Conservation (phyloP, 2,329 filamentous ascomycete species). For the Proliferodiscus dingleyae region DNA sequence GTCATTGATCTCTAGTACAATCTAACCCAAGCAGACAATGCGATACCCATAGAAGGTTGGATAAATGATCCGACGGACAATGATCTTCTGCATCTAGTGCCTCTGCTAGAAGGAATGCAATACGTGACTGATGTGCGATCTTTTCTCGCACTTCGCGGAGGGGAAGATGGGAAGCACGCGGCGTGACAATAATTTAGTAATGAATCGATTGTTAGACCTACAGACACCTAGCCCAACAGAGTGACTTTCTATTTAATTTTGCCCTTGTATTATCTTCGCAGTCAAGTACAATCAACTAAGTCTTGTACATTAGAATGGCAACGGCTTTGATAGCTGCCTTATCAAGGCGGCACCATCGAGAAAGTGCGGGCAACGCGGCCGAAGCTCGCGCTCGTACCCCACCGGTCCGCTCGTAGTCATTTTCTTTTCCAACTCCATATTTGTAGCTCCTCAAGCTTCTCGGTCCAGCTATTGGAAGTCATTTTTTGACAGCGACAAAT, state of each 20-base stretch:
- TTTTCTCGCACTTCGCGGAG: slow-evolving; percentile 79
- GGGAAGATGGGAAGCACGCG: slow-evolving; percentile 61
- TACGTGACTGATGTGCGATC: slow-evolving; percentile 95
- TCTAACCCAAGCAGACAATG: slow-evolving; percentile 79
- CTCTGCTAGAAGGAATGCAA: slow-evolving; percentile 87
- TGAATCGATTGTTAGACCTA: background rate
- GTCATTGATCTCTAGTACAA: too few relatives aligned
- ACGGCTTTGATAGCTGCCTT: too few relatives aligned
- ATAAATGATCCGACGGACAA: slow-evolving; percentile 98
- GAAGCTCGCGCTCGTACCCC: too few relatives aligned
- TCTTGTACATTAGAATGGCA: too few relatives aligned
- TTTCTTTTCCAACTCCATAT: too few relatives aligned
- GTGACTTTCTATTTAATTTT: too few relatives aligned
- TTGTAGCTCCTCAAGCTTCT: background rate
- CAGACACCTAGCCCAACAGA: background rate
- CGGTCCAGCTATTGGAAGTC: background rate
- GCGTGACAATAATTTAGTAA: slow-evolving; percentile 1
- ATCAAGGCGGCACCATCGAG: too few relatives aligned
- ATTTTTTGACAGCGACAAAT: too few relatives aligned
- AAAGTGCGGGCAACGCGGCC: too few relatives aligned
- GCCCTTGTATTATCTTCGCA: background rate
- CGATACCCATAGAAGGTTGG: slow-evolving; percentile 98
- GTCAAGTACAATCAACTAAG: too few relatives aligned
- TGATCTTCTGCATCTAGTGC: slow-evolving; percentile 87
- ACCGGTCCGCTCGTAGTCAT: too few relatives aligned